Base-by-base conservation (phyloP, 1,284 basidiomycete genomes). In the Sporisorium exsertum region DNA sequence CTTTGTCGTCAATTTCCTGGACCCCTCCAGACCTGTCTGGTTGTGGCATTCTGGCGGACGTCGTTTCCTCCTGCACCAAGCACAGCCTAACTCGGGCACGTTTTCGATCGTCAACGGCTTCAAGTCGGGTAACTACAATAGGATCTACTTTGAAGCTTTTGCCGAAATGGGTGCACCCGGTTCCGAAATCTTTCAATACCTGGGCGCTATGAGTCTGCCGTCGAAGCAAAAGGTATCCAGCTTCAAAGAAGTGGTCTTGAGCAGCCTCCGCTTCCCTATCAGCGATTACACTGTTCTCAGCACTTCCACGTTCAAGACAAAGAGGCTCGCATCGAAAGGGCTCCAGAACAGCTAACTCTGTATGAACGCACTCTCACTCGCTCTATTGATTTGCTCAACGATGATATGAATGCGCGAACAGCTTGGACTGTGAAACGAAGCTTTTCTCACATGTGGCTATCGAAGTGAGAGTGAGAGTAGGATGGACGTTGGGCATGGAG, bases 101-200 rank as follows among this genome's bases (percentile, higher is more conserved):
- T 59, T 60, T 22, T 12, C 7, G 9, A 1, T 18, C 2, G 15
- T 33, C 10, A 52, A 60, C n/a, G 27, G 58, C 24, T 60, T 60
- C 50, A 60, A n/a, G 13, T 5, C 42, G 15, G 3, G 26, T 3
- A 29, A 45, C 18, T 12, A 18, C 15, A 33, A 52, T 18, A 7
- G 13, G 22, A 26, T 52, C 13, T 60, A 15, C 29, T 52, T 52
- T 9, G 58, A 51, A 16, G 58, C 37, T 9, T 60, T 50, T 40
- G 37, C 15, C 18, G 58, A 52, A 40, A 35, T 52, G 26, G 49
- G 37, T 2, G 13, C 42, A 37, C 3, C 40, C 3, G 58, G 29
- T 7, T 59, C 58, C 13, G 45, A 40, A 9, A 3, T 45, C 5
- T 60, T 50, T n/a, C n/a, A 52, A 20, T 52, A 52, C 20, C 20